Base-by-base conservation (phyloP, 2,329 filamentous ascomycete species). In the Spiromastix sp. region DNA sequence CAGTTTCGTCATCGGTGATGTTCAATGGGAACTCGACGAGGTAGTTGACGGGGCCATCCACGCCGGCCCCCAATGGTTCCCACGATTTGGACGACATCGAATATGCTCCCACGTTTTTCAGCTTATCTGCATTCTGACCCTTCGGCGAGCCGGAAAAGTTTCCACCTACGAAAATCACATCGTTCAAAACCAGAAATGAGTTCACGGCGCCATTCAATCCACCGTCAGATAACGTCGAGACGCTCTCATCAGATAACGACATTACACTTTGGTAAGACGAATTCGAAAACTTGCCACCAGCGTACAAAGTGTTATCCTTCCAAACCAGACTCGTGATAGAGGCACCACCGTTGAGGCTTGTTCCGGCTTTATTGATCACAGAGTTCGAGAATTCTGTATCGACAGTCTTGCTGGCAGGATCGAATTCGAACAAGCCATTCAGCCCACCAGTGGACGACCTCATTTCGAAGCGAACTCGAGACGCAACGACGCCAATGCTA, bases 361-460 rank as follows among this genome's bases (percentile, higher is more conserved):
- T 74, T 12, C 85, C 85, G 22, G 89, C 80, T 48, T 72, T 70
- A 57, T 93, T 80, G 52, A 94, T 78, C 11, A 77, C 70, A 2
- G 86, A 94, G 17, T 71, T 70, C 10, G 74, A 68, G 39, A 93
- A 77, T 45, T 84, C 71, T 1, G 69, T 68, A 43, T 76, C 68
- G 21, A 82, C 64, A 0, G 68, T 66, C 9, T 68, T 64, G 39
- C 70, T 54, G 12, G 67, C 70, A 0, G 87, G 84, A 47, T 93
- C 73, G 53, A 84, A 95, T 50, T 96, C 91, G 54, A 83, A 96
- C 2, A 98, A 64, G 6, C 86, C 86, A 52, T 95, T 95, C 35
- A 98, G 65, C 3, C 83, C 84, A 33, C 81, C 83, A 30, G 79
- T 83, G 2, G 81, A 81, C 10, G 51, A 55, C 3, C 60, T 54